phyloP scores from a whole-genome alignment of 148 eudicot species.

The Rhododendron kiyosumense region DNA sequence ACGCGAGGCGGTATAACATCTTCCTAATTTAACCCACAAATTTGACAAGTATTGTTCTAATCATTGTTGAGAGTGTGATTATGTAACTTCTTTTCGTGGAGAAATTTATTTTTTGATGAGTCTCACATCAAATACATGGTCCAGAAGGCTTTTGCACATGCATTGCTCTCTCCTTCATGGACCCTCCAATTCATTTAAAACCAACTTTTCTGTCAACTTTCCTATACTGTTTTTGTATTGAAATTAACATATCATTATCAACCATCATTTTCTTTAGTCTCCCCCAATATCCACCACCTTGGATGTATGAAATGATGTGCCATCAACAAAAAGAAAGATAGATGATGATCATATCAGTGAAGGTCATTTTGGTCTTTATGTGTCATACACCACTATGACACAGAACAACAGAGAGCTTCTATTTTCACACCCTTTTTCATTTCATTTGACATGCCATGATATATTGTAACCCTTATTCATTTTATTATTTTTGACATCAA shows the following conservation, averaged over 20 bases:
- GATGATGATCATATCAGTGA: background rate
- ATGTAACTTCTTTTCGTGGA: constrained; percentile 11
- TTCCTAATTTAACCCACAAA: background rate
- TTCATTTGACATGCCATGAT: background rate
- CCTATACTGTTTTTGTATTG: constrained; percentile 1
- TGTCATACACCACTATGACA: background rate
- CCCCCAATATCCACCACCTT: constrained; percentile 12
- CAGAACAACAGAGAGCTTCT: background rate
- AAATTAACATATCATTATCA: constrained; percentile 14
- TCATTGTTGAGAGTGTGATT: background rate
- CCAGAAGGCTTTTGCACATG: background rate
- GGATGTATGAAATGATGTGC: background rate
- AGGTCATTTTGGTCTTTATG: background rate
- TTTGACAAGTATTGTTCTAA: background rate
- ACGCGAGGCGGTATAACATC: background rate
- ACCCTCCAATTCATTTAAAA: background rate
- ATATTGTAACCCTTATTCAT: background rate
- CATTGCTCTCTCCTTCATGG: background rate
- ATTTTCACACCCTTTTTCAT: background rate
- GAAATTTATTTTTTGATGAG: background rate
- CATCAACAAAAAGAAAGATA: background rate
- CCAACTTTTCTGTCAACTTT: constrained; percentile 24
- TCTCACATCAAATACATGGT: background rate
- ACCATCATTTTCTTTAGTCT: constrained; percentile 22
- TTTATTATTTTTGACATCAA: too few relatives aligned